Evolutionary conservation across 495 filamentous ascomycete genomes (phyloP), one percentile per base, ranked within the genome.

Genomic region (Hyaloscypha hepaticicola): DNA sequence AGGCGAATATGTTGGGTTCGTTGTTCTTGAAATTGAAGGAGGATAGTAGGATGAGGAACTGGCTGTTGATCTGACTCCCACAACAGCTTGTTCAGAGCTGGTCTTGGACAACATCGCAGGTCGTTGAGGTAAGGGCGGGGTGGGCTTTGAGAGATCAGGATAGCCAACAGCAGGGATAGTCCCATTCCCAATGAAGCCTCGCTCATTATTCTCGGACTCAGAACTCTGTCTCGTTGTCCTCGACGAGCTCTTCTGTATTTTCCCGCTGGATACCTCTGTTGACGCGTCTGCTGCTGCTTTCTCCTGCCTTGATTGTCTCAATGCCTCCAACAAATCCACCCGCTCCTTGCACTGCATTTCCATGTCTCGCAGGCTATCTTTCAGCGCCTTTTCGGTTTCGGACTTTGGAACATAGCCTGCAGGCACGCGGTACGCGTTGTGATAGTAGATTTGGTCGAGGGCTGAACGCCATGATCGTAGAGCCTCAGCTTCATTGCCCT

Each of bases 271-370:
- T 22, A 66, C 67, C 22, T 62, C 63, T 0, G 61, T 58, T 38
- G 65, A 41, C 6, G 26, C 19, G 21, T 66, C 63, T 16, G 29
- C 45, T 28, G 63, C 64, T 55, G 55, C 56, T 22, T 63, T 61
- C 50, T 72, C 70, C 58, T 86, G 81, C 65, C 91, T 85, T 66
- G 92, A 96, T 64, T 88, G 77, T 51, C 85, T 83, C 58, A 98
- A 80, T 26, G 93, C 89, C 66, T 94, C 89, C 19, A 99, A 80
- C 21, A 98, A 81, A 74, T 95, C 92, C 55, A 97, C 91, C 55
- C 91, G 85, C 77, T 98, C 93, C 74, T 96, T 95, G 77, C 92
- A 97, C 79, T 98, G 93, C 70, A 93, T 73, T 72, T 97, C 92
- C 72, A 99, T 84, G 61, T 88, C 83, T 61, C 85, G 83, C 60